A percentile compares a stretch with the other conserved stretches of the same genome.
Evolutionary conservation across 805 yeast genomes (phyloP).

Genomic region (Metschnikowia colocasiae): DNA sequence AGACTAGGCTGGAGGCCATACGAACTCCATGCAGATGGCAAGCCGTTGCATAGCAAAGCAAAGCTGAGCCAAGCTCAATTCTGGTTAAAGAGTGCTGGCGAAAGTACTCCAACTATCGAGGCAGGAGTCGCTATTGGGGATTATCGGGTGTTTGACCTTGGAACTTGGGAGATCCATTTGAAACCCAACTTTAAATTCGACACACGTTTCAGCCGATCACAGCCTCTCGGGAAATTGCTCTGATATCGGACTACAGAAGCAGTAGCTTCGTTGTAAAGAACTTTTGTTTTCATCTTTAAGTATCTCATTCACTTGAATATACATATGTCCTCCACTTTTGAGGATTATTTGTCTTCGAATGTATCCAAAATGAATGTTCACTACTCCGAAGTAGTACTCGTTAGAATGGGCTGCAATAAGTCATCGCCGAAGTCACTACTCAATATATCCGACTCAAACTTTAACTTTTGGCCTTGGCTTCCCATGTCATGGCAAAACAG

Average conservation of each 20-base stretch:
- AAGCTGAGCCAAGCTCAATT: conserved; percentile 9
- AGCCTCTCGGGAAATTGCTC: conserved; percentile 23
- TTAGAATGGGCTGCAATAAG: conserved; percentile 9
- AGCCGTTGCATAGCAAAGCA: neutral
- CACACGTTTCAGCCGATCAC: conserved; percentile 26
- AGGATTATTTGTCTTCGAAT: neutral
- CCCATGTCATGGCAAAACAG: neutral
- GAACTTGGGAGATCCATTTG: conserved; percentile 38
- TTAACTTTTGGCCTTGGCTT: conserved; percentile 6
- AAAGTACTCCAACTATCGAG: conserved; percentile 10
- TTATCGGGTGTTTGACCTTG: conserved; percentile 40
- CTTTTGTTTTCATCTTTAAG: conserved; percentile 1
- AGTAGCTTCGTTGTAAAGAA: conserved; percentile 2
- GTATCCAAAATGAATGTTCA: neutral
- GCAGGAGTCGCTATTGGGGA: conserved; percentile 31
- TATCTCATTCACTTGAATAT: neutral
- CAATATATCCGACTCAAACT: conserved; percentile 16
- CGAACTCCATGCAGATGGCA: conserved; percentile 16
- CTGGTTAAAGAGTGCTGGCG: conserved; percentile 28
- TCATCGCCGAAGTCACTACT: conserved; percentile 19
- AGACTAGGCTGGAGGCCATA: conserved; percentile 44
- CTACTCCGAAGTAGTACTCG: conserved; percentile 5
- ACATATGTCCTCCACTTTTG: neutral
- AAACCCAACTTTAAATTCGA: conserved; percentile 39
- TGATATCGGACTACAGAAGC: conserved; percentile 1